Evolutionary conservation across 2,329 filamentous ascomycete genomes (phyloP), one percentile per base, ranked within the genome.

Genomic region (Pseudocercospora musae): DNA sequence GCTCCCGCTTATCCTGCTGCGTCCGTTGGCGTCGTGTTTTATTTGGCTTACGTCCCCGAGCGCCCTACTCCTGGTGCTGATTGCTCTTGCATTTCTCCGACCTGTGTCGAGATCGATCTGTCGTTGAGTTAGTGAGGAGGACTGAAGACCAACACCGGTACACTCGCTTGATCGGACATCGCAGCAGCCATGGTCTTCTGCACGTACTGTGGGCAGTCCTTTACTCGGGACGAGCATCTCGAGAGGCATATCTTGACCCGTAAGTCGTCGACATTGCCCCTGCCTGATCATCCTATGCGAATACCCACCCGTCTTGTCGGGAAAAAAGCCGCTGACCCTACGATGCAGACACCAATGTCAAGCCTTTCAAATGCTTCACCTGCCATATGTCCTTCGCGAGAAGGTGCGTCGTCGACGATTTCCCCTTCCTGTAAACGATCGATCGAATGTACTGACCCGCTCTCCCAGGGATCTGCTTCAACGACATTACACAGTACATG

Each of bases 361-460:
- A 83, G 72, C 81, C 81, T 2, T 83, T 81, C 76, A 82, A 82
- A 73, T 83, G 81, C 72, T 81, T 80, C 63, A 82, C 79, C 37
- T 83, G 81, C 69, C 80, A 83, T 64, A 83, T 83, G 81, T 82
- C 80, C 62, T 83, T 83, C 69, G 80, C 81, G 66, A 74, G 81
- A 66, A 76, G 80, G 81, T 83, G 70, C 60, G 79, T 76, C 18
- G 25, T 76, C 18, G 25, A n/a, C 55, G 15, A 10, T 5, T 48
- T 18, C 21, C 54, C 21, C 31, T 37, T 44, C 52, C 20, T 50
- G 46, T 21, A 6, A 21, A 55, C 63, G 29, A 60, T 59, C 61
- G 55, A 60, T 64, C 57, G 31, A 54, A 25, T 31, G 37, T n/a
- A 55, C 62, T 62, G 31, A 63, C 62, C 25, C n/a, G n/a, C 11